Conservation (phyloP, 2,329 filamentous ascomycete genomes). For the Hymenoscyphus infarciens region DNA sequence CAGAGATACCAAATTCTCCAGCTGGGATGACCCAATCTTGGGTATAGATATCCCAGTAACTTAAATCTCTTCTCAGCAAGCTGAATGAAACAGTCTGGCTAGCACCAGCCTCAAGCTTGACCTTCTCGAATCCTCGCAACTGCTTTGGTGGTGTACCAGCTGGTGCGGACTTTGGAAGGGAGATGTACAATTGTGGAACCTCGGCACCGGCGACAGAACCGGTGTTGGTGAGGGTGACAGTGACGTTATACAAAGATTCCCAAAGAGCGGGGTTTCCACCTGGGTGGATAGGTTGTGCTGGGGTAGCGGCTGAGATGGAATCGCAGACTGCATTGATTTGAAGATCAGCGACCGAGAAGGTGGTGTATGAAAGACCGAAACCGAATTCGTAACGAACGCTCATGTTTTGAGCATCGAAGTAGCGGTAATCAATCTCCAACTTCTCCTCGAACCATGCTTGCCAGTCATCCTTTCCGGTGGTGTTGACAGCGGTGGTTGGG, state of each 20-base stretch:
- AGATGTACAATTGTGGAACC: conserved; percentile 58
- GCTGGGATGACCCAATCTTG: conserved; percentile 58
- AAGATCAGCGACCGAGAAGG: conserved; percentile 63
- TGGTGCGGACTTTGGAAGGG: conserved; percentile 30
- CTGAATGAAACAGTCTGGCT: conserved; percentile 48
- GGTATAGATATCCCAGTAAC: conserved; percentile 56
- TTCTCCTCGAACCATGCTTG: conserved; percentile 47
- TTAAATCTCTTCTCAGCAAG: conserved; percentile 58
- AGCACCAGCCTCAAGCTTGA: conserved; percentile 47
- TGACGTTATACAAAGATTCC: conserved; percentile 44
- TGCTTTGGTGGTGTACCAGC: conserved; percentile 45
- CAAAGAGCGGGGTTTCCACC: conserved; percentile 25
- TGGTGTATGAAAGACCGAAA: conserved; percentile 68
- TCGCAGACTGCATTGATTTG: conserved; percentile 27
- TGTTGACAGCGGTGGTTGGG: conserved; percentile 66
- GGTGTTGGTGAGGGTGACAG: conserved; percentile 59
- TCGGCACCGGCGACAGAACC: conserved; percentile 59
- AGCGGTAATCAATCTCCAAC: conserved; percentile 49
- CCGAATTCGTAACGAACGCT: conserved; percentile 39
- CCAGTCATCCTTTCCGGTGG: conserved; percentile 68
- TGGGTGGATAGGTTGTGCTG: conserved; percentile 11
- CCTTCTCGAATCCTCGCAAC: conserved; percentile 61
- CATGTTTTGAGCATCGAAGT: conserved; percentile 44
- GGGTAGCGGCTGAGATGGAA: conserved; percentile 8
- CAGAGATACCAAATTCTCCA: conserved; percentile 37